phyloP scores from a whole-genome alignment of 1,139 yeast species.

The Taiozyma sp. region DNA sequence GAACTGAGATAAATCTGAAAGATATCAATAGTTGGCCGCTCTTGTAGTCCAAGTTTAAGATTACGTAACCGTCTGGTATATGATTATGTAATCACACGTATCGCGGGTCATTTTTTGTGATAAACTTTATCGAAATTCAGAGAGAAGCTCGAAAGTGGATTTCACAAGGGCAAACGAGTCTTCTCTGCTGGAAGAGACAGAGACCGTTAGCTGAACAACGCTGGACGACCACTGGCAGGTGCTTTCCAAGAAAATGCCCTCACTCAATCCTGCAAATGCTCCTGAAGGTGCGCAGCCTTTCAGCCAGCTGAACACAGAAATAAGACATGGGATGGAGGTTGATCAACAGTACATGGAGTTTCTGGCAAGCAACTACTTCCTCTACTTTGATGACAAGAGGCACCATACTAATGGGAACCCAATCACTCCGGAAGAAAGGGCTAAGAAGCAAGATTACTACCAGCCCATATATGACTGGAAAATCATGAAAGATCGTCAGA shows the following conservation, averaged over 20 bases:
- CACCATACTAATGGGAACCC: conserved; percentile 92
- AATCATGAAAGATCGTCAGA: conserved; percentile 81
- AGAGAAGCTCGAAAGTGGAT: not conserved
- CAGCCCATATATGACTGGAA: conserved; percentile 90
- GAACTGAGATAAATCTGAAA: not conserved
- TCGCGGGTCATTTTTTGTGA: not conserved
- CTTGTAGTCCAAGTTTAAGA: too few species aligned
- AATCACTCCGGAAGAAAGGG: conserved; percentile 45
- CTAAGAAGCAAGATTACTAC: conserved; percentile 44
- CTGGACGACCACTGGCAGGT: not conserved
- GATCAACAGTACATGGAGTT: conserved; percentile 65
- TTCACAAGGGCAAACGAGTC: not conserved
- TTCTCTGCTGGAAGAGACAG: not conserved
- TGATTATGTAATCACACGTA: not conserved
- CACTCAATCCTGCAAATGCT: not conserved
- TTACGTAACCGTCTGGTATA: too few species aligned
- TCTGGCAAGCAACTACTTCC: conserved; percentile 69
- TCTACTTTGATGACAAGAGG: conserved; percentile 84
- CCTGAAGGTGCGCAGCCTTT: conserved; percentile 13
- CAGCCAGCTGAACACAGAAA: conserved; percentile 41
- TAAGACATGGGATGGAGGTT: conserved; percentile 80
- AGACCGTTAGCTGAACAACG: not conserved
- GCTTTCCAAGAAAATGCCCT: not conserved
- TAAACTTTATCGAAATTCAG: not conserved
- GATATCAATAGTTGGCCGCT: too few species aligned